Evolutionary conservation across 495 filamentous ascomycete species (phyloP).

Genomic region (Trypethelium eluteriae): DNA sequence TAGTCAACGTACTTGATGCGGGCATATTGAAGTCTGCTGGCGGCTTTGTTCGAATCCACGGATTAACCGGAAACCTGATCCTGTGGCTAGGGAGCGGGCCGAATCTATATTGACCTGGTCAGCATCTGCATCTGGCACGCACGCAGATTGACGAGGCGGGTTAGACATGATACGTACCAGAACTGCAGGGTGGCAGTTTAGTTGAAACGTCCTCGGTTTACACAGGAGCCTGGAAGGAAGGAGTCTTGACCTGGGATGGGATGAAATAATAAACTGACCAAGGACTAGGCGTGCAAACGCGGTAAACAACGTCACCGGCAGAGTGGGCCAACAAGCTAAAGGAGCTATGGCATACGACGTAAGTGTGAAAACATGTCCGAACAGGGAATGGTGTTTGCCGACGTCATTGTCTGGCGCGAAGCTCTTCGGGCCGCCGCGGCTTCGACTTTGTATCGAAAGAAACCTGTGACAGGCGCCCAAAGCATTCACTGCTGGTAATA

Average conservation of each 20-base stretch:
- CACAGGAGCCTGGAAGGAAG: neutral
- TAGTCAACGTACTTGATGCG: neutral
- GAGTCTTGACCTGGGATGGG: neutral
- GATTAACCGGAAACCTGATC: neutral
- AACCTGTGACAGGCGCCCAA: neutral
- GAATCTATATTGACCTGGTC: neutral
- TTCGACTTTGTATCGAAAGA: neutral
- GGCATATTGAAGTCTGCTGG: neutral
- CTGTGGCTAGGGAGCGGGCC: neutral
- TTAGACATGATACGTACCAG: slow-evolving; percentile 4
- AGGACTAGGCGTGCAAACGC: neutral
- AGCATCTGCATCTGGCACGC: neutral
- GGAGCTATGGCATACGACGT: neutral
- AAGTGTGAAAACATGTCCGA: too few relatives aligned
- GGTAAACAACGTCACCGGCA: neutral
- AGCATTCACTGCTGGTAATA: too few relatives aligned
- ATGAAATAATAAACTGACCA: neutral
- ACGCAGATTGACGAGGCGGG: neutral
- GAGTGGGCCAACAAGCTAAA: neutral
- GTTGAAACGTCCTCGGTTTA: neutral
- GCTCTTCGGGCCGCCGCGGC: neutral
- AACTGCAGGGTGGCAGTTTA: neutral
- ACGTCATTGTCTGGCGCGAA: neutral
- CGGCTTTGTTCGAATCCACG: neutral
- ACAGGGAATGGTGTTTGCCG: too few relatives aligned